These are phyloP conservation scores for Leishmania aethiopica DNA, from an alignment of 208 protist species.

Conservation along the genomic window DNA sequence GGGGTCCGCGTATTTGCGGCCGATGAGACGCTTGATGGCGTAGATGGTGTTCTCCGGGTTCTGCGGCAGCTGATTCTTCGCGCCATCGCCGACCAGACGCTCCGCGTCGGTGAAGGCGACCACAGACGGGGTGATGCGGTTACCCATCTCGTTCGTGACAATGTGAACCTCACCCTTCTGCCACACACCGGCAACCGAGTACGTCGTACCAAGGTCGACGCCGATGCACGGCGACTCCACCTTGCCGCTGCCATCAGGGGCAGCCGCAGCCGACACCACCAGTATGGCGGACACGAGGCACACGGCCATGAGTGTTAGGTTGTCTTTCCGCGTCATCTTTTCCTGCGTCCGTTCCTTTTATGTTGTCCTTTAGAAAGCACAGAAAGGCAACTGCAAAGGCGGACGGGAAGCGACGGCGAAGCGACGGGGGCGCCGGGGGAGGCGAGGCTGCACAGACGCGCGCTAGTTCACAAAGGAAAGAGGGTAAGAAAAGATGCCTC, in stretches of 20 bases:
- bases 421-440: neutral
- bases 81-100: constrained; percentile 88
- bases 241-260: constrained; percentile 67
- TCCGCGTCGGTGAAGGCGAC: constrained; percentile 96
- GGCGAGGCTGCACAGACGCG: neutral
- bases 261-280: constrained; percentile 36
- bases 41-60: constrained; percentile 94
- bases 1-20: constrained; percentile 91
- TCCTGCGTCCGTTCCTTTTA: neutral
- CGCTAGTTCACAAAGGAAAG: neutral
- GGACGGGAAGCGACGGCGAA: neutral
- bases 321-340: constrained; percentile 15
- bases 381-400: neutral
- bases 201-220: constrained; percentile 96
- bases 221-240: constrained; percentile 91
- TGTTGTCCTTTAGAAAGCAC: neutral
- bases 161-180: constrained; percentile 95
- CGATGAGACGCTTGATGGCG: constrained; percentile 94
- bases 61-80: constrained; percentile 91
- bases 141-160: constrained; percentile 93
- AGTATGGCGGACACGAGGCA: constrained; percentile 30
- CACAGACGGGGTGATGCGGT: constrained; percentile 95
- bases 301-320: constrained; percentile 19
- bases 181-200: constrained; percentile 97
- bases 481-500: neutral